A percentile compares a stretch with the other conserved stretches of the same genome.
These are phyloP conservation scores for Lachnellula occidentalis DNA, from an alignment of 2,329 filamentous ascomycete genomes.

Conservation along the genomic window DNA sequence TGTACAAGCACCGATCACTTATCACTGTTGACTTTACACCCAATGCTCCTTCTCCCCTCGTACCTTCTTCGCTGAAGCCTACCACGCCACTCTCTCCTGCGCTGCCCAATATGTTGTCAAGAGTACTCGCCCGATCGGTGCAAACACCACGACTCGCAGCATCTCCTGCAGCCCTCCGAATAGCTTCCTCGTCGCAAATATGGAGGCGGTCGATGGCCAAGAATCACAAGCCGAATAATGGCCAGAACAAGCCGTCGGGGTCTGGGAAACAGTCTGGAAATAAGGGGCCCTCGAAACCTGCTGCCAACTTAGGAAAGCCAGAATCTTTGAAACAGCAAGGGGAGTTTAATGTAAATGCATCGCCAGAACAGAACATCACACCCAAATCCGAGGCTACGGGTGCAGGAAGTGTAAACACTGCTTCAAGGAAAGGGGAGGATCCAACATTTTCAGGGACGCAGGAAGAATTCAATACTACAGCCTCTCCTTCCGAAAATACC, in stretches of 20 bases:
- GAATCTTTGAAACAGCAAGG: slow-evolving; percentile 18
- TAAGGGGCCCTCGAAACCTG: slow-evolving; percentile 11
- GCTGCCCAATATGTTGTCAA: slow-evolving; percentile 29
- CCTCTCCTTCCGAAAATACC: slow-evolving; percentile 32
- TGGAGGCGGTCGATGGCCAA: slow-evolving; percentile 42
- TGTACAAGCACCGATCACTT: background rate
- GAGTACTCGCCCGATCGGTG: slow-evolving; percentile 25
- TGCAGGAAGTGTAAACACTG: slow-evolving; percentile 15
- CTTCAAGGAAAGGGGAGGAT: slow-evolving; percentile 12
- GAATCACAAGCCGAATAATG: slow-evolving; percentile 29
- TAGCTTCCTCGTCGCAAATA: slow-evolving; percentile 32
- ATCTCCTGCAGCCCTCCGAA: slow-evolving; percentile 27
- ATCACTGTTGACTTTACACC: background rate
- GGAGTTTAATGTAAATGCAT: slow-evolving; percentile 15
- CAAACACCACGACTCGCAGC: slow-evolving; percentile 23
- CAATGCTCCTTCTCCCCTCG: background rate
- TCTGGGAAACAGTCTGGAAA: slow-evolving; percentile 6
- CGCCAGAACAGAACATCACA: slow-evolving; percentile 12
- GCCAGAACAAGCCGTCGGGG: slow-evolving; percentile 26
- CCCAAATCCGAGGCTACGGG: slow-evolving; percentile 9
- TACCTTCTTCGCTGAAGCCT: slow-evolving; percentile 28
- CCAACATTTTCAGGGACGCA: slow-evolving; percentile 21
- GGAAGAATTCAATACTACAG: slow-evolving; percentile 31
- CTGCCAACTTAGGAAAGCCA: slow-evolving; percentile 15
- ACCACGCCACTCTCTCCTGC: slow-evolving; percentile 9